Evolutionary conservation across 768 basidiomycete genomes (phyloP), one percentile per base, ranked within the genome.

Genomic region (Trametes villosa): DNA sequence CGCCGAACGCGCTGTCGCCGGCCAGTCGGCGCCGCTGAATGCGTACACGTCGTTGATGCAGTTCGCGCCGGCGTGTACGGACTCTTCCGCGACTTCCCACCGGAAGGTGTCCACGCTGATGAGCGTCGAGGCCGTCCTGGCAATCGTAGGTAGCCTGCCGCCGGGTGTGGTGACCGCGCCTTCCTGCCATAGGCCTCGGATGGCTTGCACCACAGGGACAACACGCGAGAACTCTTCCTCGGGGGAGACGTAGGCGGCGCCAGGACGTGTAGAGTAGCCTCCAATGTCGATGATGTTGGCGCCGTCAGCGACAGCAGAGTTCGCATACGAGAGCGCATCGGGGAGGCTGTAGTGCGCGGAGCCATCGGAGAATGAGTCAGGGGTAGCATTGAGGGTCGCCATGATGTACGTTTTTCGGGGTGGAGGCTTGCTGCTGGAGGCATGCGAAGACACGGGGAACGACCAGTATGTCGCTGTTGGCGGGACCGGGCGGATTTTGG

Each of bases 291-390:
- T 76, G 57, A 99, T 91, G 57, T 86, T 80, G 0, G 91, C 88
- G 1, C 89, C 89, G 0, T 77, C 77, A 0, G 72, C 62, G 2
- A 86, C 76, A 0, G 92, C 80, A 4, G 75, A 51, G 4, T 69
- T 62, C 0, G 80, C 77, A 62, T 88, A 90, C 3, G 70, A 66
- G 17, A 94, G 67, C 0, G 89, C 91, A 11, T 78, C 71, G 0
- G 80, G 65, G 12, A 87, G 64, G 0, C 79, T 80, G 62, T 81
- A 78, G 71, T 89, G 79, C 20, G 74, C 70, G 0, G 86, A 81
- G 11, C 94, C 94, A 63, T 98, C 95, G 0, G 96, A 98, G 76
- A 98, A 98, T 0, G 96, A 97, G 74, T 99, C 96, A 2, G 96
- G 96, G 0, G 96, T 98, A 6, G 83, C 83, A 71, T 98, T 98